Percentiles rank a stretch among this genome's conserved stretches.
These are phyloP conservation scores for Chlorociboria aeruginascens DNA, from an alignment of 495 filamentous ascomycete genomes.

Conservation along the genomic window DNA sequence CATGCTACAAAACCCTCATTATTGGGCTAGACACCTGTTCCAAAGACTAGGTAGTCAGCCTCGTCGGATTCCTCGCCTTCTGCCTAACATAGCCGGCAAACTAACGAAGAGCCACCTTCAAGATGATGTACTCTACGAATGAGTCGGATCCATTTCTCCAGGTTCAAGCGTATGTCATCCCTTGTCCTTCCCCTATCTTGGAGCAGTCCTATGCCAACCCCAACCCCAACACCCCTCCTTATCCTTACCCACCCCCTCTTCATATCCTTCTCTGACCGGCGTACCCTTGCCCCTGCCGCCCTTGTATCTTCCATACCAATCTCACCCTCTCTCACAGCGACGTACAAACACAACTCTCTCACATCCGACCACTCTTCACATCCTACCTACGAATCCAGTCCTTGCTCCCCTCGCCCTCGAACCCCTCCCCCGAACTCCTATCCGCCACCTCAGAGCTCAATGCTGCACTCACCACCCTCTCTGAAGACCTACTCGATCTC, in stretches of 20 bases:
- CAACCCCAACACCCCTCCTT: too few species aligned
- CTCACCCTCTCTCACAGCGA: constrained; percentile 42
- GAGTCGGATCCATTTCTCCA: constrained; percentile 86
- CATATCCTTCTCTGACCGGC: too few species aligned
- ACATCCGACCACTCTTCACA: constrained; percentile 73
- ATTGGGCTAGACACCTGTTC: too few species aligned
- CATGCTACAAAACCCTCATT: too few species aligned
- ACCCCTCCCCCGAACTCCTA: constrained; percentile 70
- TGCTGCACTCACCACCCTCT: constrained; percentile 59
- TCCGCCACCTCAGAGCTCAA: constrained; percentile 79
- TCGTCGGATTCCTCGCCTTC: too few species aligned
- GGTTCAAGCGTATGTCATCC: constrained; percentile 61
- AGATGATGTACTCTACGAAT: constrained; percentile 61
- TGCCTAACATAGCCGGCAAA: background rate
- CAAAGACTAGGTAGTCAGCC: too few species aligned
- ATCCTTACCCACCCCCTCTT: too few species aligned
- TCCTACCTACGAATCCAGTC: constrained; percentile 95
- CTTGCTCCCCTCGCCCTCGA: constrained; percentile 41
- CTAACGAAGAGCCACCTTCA: constrained; percentile 15
- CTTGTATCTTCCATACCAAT: background rate
- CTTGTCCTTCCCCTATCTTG: background rate
- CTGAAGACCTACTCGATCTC: constrained; percentile 79
- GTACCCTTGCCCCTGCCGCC: background rate
- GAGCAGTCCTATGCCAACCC: background rate
- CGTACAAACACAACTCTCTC: constrained; percentile 68